Percentiles rank a stretch among this genome's conserved stretches.
Evolutionary conservation across 208 protist genomes (phyloP).

Genomic region (Trichomonas gallinae): DNA sequence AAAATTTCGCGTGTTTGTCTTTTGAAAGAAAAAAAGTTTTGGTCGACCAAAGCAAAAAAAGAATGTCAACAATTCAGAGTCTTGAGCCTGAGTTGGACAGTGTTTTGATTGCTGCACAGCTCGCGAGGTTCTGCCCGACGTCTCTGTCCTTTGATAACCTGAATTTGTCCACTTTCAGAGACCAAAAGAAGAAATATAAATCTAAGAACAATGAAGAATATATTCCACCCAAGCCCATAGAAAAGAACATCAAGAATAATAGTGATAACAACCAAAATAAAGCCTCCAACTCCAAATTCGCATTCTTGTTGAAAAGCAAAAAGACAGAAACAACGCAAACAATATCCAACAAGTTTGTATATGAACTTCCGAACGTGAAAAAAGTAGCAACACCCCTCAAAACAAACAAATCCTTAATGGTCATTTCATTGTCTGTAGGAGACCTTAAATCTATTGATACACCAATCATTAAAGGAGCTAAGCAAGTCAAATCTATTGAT

Average conservation of each 20-base stretch:
- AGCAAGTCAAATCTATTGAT: neutral
- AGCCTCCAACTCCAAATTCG: neutral
- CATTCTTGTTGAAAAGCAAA: neutral
- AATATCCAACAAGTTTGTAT: neutral
- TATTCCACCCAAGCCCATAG: neutral
- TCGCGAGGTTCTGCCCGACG: neutral
- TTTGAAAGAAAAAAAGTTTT: neutral
- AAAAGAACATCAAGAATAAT: neutral
- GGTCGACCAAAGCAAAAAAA: neutral
- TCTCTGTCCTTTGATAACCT: neutral
- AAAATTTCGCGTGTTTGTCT: no score
- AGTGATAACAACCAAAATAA: neutral
- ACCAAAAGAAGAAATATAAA: neutral
- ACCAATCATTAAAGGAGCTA: neutral
- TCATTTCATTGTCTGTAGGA: neutral
- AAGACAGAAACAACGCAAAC: neutral
- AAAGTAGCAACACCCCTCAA: neutral
- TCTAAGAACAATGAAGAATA: neutral
- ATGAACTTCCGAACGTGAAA: neutral
- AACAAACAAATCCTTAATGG: neutral
- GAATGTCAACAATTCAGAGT: neutral
- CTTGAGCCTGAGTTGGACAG: neutral
- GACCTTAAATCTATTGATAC: neutral
- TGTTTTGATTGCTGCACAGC: neutral
- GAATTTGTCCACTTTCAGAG: neutral